phyloP scores from a whole-genome alignment of 75 land plant genomes.

The Cryptomeria japonica region DNA sequence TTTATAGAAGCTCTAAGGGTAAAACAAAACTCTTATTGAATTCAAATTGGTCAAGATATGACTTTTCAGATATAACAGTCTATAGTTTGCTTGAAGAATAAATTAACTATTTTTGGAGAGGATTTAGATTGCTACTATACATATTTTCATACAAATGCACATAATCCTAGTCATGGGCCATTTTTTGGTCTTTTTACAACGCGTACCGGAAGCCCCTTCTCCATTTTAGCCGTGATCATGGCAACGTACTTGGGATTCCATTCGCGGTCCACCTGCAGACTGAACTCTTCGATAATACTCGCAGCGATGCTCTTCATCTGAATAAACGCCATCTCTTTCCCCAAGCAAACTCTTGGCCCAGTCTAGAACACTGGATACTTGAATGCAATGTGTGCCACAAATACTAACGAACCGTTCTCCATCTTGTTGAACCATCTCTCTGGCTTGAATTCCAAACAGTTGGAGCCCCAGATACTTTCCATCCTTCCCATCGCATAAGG shows the following conservation, averaged over 20 bases:
- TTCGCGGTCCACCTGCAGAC: neutral
- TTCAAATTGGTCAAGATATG: no score
- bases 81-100: no score
- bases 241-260: neutral
- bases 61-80: no score
- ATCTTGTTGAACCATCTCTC: slow-evolving; percentile 39
- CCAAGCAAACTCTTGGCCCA: slow-evolving; percentile 38
- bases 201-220: neutral
- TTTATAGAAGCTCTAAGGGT: no score
- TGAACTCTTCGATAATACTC: slow-evolving; percentile 21
- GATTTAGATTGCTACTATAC: no score
- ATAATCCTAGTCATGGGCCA: neutral
- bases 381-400: slow-evolving; percentile 13
- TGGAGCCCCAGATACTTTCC: slow-evolving; percentile 51
- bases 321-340: slow-evolving; percentile 35
- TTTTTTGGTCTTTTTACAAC: neutral
- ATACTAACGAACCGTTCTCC: neutral
- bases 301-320: slow-evolving; percentile 36
- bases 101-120: no score
- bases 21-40: no score
- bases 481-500: slow-evolving; percentile 50
- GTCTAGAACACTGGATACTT: slow-evolving; percentile 31
- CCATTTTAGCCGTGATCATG: neutral
- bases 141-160: no score
- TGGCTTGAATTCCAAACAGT: slow-evolving; percentile 33